These are phyloP conservation scores for Claviceps digitariae DNA, from an alignment of 2,329 filamentous ascomycete genomes.

Conservation along the genomic window DNA sequence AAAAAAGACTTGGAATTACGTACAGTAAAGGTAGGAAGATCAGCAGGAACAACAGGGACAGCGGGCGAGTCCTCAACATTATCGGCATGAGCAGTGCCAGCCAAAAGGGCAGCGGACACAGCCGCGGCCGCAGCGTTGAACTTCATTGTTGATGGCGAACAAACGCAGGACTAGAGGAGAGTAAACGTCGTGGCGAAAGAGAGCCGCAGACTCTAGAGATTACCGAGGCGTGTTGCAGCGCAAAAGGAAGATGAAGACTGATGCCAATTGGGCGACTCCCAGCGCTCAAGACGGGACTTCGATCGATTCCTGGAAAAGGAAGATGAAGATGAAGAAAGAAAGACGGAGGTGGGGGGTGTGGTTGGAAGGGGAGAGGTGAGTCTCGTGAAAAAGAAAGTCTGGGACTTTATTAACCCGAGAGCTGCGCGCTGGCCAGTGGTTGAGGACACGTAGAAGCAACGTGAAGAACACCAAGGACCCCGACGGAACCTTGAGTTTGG, in stretches of 20 bases:
- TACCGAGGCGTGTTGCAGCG: conserved; percentile 8
- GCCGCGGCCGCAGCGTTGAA: conserved; percentile 67
- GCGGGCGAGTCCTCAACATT: conserved; percentile 50
- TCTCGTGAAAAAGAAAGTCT: not conserved
- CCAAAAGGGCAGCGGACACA: conserved; percentile 59
- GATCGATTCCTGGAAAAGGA: conserved; percentile 11
- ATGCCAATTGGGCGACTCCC: conserved; percentile 10
- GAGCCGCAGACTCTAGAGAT: too few relatives aligned
- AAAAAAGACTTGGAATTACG: conserved; percentile 24
- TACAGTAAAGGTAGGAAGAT: conserved; percentile 80
- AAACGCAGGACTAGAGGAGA: conserved; percentile 27
- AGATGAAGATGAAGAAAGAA: conserved; percentile 8
- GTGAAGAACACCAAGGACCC: not conserved
- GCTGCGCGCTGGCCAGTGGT: conserved; percentile 6
- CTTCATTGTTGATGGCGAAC: conserved; percentile 52
- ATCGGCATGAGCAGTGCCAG: conserved; percentile 56
- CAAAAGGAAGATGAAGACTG: conserved; percentile 10
- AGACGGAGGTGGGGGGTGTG: conserved; percentile 11
- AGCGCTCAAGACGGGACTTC: conserved; percentile 14
- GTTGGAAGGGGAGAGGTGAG: not conserved
- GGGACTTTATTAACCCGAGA: conserved; percentile 1
- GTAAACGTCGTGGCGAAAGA: not conserved
- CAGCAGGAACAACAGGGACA: conserved; percentile 43
- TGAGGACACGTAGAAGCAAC: conserved; percentile 11
- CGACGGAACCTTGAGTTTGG: not conserved